These are phyloP conservation scores for Rutstroemia sp. DNA, from an alignment of 2,329 filamentous ascomycete species.

Conservation along the genomic window DNA sequence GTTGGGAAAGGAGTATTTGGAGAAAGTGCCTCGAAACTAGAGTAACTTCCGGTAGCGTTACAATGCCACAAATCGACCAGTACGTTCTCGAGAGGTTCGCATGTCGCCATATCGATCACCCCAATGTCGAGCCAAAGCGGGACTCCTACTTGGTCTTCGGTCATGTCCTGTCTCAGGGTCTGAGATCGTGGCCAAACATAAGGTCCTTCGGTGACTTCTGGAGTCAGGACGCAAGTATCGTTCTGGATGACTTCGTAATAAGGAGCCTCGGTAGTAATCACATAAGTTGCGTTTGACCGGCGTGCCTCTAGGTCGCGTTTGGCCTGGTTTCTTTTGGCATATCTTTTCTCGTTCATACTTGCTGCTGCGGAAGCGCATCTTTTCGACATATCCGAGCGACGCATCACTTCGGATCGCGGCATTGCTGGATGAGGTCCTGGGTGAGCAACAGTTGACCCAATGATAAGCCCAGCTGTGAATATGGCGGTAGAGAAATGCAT, in stretches of 20 bases:
- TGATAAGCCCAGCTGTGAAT: no score
- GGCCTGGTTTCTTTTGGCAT: neutral
- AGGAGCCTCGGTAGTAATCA: constrained; percentile 38
- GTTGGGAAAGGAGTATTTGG: constrained; percentile 10
- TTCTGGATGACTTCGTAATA: constrained; percentile 33
- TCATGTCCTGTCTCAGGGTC: constrained; percentile 28
- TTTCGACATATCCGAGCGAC: neutral
- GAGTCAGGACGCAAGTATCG: constrained; percentile 40
- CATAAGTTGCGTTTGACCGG: neutral
- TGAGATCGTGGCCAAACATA: constrained; percentile 32
- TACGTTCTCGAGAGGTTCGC: constrained; percentile 30
- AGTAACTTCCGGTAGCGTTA: constrained; percentile 41
- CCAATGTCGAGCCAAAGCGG: constrained; percentile 31
- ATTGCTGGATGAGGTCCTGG: no score
- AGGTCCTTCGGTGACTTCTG: constrained; percentile 45
- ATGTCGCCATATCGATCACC: constrained; percentile 34
- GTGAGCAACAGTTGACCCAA: no score
- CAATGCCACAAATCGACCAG: constrained; percentile 34
- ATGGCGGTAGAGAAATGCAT: no score
- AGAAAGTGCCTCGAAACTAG: constrained; percentile 20
- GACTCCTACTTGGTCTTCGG: constrained; percentile 21
- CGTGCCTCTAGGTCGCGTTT: neutral
- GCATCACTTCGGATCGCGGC: neutral
- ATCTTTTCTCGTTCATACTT: neutral
- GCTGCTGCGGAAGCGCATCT: neutral